Conservation (phyloP, 176 grass and related monocot species). For the Musa beccarii region DNA sequence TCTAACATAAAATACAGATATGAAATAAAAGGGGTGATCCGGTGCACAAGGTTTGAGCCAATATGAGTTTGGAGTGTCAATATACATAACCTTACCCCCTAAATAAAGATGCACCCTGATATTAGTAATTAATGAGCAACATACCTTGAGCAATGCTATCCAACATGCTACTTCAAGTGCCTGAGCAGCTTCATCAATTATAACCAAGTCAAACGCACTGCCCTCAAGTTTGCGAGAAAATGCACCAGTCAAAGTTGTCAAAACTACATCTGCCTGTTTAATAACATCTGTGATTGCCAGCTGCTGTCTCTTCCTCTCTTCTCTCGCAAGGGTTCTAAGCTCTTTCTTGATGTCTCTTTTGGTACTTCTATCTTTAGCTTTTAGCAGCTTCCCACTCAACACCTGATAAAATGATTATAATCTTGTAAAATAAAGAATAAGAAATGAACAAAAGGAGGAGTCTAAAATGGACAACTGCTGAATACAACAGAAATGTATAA, state of each 20-base stretch:
- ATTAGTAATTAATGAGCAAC: slow-evolving; percentile 21
- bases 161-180: slow-evolving; percentile 95
- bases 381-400: slow-evolving; percentile 79
- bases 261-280: slow-evolving; percentile 81
- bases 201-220: slow-evolving; percentile 78
- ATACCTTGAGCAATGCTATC: slow-evolving; percentile 86
- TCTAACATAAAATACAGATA: too few relatives aligned
- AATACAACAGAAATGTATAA: background rate
- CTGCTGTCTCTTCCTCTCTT: slow-evolving; percentile 86
- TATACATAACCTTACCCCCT: too few relatives aligned
- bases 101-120: background rate
- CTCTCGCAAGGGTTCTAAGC: slow-evolving; percentile 75
- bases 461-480: background rate
- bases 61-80: too few relatives aligned
- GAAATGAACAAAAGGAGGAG: background rate
- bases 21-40: too few relatives aligned
- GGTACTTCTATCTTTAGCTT: slow-evolving; percentile 77
- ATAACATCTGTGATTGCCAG: slow-evolving; percentile 86
- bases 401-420: slow-evolving; percentile 26
- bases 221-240: slow-evolving; percentile 67
- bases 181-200: slow-evolving; percentile 99
- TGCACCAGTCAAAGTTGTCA: slow-evolving; percentile 92
- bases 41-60: too few relatives aligned
- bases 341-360: slow-evolving; percentile 97
- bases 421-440: slow-evolving; percentile 9